Conservation (phyloP, 208 protist species). For the Trypanosomatidae sp. region DNA sequence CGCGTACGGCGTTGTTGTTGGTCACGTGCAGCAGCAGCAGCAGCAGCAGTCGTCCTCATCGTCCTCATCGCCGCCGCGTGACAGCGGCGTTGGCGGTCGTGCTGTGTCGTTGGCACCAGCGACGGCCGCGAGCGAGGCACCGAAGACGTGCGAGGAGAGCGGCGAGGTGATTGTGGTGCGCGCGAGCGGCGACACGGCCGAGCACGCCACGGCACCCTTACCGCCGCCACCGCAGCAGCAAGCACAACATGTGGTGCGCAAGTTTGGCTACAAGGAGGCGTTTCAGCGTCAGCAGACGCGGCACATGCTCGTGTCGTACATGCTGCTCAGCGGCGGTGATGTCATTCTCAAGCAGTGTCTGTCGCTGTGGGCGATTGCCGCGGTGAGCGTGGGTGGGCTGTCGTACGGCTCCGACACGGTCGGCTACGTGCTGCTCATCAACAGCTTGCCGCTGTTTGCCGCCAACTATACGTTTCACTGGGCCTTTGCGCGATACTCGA, state of each 20-base stretch:
- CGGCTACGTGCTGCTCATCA: conserved; percentile 27
- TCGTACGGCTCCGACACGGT: conserved; percentile 14
- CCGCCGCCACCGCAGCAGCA: no score
- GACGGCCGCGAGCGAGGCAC: no score
- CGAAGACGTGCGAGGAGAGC: no score
- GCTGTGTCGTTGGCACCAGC: no score
- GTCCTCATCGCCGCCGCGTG: no score
- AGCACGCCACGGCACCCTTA: no score
- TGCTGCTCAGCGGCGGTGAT: conserved; percentile 33
- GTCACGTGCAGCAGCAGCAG: no score
- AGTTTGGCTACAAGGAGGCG: conserved; percentile 37
- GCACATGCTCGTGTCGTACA: conserved; percentile 35
- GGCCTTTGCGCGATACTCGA: conserved; percentile 13
- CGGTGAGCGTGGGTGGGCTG: conserved; percentile 22
- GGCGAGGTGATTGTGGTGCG: no score
- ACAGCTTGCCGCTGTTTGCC: conserved; percentile 24
- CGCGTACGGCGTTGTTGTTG: no score
- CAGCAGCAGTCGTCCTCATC: no score
- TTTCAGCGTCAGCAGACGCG: conserved; percentile 19
- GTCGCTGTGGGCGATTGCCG: conserved; percentile 43
- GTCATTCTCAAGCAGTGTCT: conserved; percentile 32
- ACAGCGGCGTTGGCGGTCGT: no score
- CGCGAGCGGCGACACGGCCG: no score
- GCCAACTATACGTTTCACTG: conserved; percentile 28
- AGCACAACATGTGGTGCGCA: not conserved